Base-by-base conservation (phyloP, 345 rosid species). In the Populus alba region DNA sequence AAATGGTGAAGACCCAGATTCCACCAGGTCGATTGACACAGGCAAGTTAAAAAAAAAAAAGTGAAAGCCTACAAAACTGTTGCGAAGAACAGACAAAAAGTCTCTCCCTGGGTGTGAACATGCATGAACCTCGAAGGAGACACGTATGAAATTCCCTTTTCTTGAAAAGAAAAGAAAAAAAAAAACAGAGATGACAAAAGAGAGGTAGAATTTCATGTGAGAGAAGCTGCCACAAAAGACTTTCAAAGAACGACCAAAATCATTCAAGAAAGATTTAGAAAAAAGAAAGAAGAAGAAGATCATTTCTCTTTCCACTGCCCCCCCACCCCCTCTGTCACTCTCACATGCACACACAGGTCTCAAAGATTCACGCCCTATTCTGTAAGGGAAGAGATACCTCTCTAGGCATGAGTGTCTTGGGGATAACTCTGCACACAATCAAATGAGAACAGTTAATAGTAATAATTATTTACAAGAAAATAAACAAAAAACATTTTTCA, bases 161-260 rank as follows among this genome's bases (percentile, higher is more conserved):
- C 81, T 78, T 29, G 4, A 47, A 5, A 55, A n/a, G 5, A 55
- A 55, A 55, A 7, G 15, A 0, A 15, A 65, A 55, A 7, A 29
- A 0, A 15, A 65, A 7, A 27, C 29, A 39, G 82, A 87, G 92
- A 92, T 88, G 86, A 87, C 85, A 87, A 82, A 84, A 86, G 71
- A 73, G 90, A 86, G 91, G 92, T 82, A 85, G 89, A 84, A 85
- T 86, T 83, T 87, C 79, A 82, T 81, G 81, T 78, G 38, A 51
- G 75, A 27, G 70, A 79, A 74, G 77, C 79, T 74, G 79, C 89
- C 85, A 87, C 84, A 83, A 83, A 72, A 73, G 61, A 47, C 23
- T 43, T 61, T 59, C 35, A 3, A 39, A 25, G 70, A 70, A 39
- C 41, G 51, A 79, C 55, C 7, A 37, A 33, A 31, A 43, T 38